Percentiles rank a stretch among this genome's conserved stretches.
phyloP scores from a whole-genome alignment of 768 basidiomycete genomes.

The Boletellus ananas region DNA sequence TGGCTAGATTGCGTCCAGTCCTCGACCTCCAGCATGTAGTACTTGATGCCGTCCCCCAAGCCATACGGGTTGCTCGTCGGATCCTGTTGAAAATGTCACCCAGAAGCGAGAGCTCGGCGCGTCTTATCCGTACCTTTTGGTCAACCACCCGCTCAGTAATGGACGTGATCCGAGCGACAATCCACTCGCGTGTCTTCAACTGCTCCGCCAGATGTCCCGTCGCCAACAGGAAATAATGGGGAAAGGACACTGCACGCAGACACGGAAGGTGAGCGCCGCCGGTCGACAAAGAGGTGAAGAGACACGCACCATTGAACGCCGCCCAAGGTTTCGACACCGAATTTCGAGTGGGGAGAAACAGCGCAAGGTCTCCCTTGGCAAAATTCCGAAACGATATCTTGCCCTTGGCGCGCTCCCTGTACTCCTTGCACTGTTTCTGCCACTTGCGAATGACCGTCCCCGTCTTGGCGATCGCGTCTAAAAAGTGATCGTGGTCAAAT shows the following conservation, averaged over 20 bases:
- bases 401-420: conserved; percentile 90
- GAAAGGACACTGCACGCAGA: conserved; percentile 72
- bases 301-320: conserved; percentile 85
- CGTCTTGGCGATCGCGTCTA: conserved; percentile 77
- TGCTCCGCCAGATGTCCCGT: conserved; percentile 85
- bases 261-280: not conserved
- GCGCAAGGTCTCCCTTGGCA: conserved; percentile 87
- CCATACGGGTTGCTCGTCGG: conserved; percentile 85
- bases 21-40: conserved; percentile 91
- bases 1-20: conserved; percentile 81
- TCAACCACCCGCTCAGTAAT: conserved; percentile 85
- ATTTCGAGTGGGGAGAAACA: conserved; percentile 95
- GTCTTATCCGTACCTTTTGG: conserved; percentile 47
- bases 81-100: conserved; percentile 45
- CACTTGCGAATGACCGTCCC: conserved; percentile 91
- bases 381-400: conserved; percentile 98
- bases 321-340: conserved; percentile 95
- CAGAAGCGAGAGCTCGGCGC: not conserved
- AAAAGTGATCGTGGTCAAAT: conserved; percentile 82
- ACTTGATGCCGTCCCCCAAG: conserved; percentile 84
- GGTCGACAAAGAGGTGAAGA: not conserved
- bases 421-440: conserved; percentile 97
- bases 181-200: conserved; percentile 89
- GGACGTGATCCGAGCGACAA: conserved; percentile 87
- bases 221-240: conserved; percentile 94